Evolutionary conservation across 495 filamentous ascomycete genomes (phyloP).

Genomic region (Lasiosphaeria ovina): DNA sequence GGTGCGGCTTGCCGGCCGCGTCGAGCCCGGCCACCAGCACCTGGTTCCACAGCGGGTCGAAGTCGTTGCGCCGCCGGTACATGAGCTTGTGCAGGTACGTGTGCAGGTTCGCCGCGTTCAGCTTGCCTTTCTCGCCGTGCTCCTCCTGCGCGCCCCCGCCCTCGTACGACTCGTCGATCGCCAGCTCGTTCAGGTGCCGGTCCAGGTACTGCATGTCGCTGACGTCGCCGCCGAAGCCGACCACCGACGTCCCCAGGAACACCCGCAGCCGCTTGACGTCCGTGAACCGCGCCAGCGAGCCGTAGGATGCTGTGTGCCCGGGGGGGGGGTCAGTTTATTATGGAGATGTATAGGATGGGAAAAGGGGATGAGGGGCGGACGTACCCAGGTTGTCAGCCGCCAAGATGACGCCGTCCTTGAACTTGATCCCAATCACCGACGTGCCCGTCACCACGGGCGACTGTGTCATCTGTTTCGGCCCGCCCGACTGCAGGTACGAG

Average conservation of each 20-base stretch:
- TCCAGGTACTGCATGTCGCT: conserved; percentile 98
- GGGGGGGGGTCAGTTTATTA: conserved; percentile 1
- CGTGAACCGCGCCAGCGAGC: conserved; percentile 93
- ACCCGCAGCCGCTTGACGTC: conserved; percentile 85
- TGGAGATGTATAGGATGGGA: not conserved
- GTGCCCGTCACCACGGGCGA: conserved; percentile 92
- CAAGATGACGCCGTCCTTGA: conserved; percentile 92
- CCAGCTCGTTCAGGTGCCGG: conserved; percentile 79
- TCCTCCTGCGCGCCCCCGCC: conserved; percentile 43
- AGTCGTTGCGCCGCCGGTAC: conserved; percentile 89
- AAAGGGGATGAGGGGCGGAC: conserved; percentile 8
- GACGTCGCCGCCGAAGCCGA: conserved; percentile 92
- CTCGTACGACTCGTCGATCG: conserved; percentile 83
- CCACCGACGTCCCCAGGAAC: conserved; percentile 72
- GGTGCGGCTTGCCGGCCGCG: conserved; percentile 74
- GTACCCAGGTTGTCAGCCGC: conserved; percentile 94
- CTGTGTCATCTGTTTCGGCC: conserved; percentile 82
- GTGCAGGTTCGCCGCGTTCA: conserved; percentile 92
- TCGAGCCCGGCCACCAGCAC: conserved; percentile 88
- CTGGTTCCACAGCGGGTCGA: conserved; percentile 97
- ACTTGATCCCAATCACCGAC: conserved; percentile 90
- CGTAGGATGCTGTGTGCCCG: conserved; percentile 75
- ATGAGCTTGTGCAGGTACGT: conserved; percentile 92
- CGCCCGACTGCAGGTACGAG: conserved; percentile 69
- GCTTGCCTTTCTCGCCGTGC: conserved; percentile 47